Evolutionary conservation across 2,329 filamentous ascomycete genomes (phyloP), one percentile per base, ranked within the genome.

Genomic region (Calonectria montana): DNA sequence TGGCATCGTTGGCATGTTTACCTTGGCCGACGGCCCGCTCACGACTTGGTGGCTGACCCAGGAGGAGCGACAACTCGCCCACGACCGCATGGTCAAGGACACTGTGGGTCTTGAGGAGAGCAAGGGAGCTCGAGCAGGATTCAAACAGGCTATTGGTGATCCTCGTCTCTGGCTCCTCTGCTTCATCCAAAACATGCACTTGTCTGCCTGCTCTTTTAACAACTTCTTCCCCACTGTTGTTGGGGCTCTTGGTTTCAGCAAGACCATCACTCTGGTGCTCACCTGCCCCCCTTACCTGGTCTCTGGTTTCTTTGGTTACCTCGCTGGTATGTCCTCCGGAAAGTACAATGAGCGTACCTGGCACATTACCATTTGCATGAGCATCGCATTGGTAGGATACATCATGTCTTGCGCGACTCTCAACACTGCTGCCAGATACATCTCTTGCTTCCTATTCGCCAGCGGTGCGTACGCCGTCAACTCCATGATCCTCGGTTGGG

Each of bases 241-340:
- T 85, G 74, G 74, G 16, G 74, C 76, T n/a, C 83, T 89, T 0
- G 85, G 86, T 0, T 88, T 87, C 80, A 82, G 80, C 62, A 81
- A 75, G 0, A 88, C 86, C 2, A 83, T 87, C 41, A 88, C 87
- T 0, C 82, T 90, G 3, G 83, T 87, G 1, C 83, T 90, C 2
- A 89, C 87, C 10, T 75, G 72, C 53, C 86, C 87, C 0, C 86
- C 86, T 0, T 88, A 85, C 72, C 76, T 86, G 2, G 74, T 85
- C 25, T 85, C 86, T 0, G 85, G 83, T 4, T 82, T 82, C 27
- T 82, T 83, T 15, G 85, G 85, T 6, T 84, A 87, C 47, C 69
- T 83, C 2, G 82, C 83, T 5, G 86, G 83, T 1, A 83, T 84
- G 75, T 86, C 82, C 1, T 87, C 86, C 0, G 86, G 85, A 2